Conservation (phyloP, 1,284 basidiomycete species). For the Farysia itapuensis region DNA sequence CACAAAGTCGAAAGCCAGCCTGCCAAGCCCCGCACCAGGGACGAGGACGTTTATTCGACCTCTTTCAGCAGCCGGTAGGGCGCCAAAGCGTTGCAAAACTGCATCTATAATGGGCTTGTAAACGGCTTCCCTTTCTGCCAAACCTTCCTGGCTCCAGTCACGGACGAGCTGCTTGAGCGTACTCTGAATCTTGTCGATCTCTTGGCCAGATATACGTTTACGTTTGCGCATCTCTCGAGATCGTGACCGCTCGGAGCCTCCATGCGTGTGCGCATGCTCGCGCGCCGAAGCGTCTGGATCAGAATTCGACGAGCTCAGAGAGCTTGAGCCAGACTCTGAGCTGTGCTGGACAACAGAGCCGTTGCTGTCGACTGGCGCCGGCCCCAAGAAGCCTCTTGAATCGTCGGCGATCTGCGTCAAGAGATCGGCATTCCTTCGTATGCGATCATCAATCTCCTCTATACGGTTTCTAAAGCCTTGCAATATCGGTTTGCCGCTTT, state of each 20-base stretch:
- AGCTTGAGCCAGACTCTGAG: not conserved
- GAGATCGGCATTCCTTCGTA: constrained; percentile 55
- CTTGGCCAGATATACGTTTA: constrained; percentile 36
- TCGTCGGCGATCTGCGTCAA: constrained; percentile 46
- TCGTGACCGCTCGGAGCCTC: not conserved
- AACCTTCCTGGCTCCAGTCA: constrained; percentile 53
- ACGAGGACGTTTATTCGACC: constrained; percentile 44
- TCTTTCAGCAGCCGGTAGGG: constrained; percentile 11
- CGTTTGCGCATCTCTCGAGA: constrained; percentile 4
- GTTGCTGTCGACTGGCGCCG: constrained; percentile 1
- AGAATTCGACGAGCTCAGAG: not conserved
- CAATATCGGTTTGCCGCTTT: not conserved
- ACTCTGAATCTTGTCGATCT: constrained; percentile 56
- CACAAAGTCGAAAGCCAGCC: constrained; percentile 54
- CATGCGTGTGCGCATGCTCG: no score
- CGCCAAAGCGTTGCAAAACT: constrained; percentile 22
- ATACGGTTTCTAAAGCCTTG: constrained; percentile 40
- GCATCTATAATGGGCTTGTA: constrained; percentile 50
- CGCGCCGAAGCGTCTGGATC: not conserved
- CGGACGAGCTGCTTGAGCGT: constrained; percentile 57
- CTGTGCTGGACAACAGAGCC: not conserved
- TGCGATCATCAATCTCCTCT: constrained; percentile 58
- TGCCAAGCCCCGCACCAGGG: constrained; percentile 54
- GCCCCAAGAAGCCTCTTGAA: constrained; percentile 47
- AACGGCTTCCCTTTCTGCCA: constrained; percentile 35